phyloP scores from a whole-genome alignment of 148 eudicot genomes.

The Vaccinium corymbosum region DNA sequence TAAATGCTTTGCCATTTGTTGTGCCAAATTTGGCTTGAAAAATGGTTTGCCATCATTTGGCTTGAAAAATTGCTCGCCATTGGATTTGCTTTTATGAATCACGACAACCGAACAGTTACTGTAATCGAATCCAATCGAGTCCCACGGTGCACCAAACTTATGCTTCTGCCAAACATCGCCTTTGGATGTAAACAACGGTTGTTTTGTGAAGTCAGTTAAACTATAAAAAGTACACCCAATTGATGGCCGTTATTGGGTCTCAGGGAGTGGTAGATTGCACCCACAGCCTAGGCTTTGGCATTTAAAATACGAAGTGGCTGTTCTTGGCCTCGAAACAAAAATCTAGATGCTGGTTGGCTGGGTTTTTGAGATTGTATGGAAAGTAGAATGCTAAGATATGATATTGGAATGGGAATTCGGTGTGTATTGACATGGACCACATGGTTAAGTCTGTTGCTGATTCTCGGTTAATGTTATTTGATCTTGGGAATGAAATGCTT shows the following conservation, averaged over 20 bases:
- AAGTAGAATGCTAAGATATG: background rate
- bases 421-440: background rate
- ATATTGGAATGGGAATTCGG: background rate
- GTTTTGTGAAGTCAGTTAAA: background rate
- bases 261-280: background rate
- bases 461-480: background rate
- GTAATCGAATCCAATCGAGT: background rate
- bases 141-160: background rate
- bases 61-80: too few relatives aligned
- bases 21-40: too few relatives aligned
- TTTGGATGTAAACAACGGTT: background rate
- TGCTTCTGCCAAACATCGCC: background rate
- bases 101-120: background rate
- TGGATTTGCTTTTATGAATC: too few relatives aligned
- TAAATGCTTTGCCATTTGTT: too few relatives aligned
- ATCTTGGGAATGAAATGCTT: background rate
- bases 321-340: too few relatives aligned
- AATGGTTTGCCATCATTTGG: too few relatives aligned
- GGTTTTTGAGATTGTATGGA: background rate
- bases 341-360: background rate
- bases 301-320: too few relatives aligned
- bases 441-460: background rate
- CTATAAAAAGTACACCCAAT: background rate
- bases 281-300: too few relatives aligned
- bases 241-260: background rate